These are phyloP conservation scores for Bauhinia variegata DNA, from an alignment of 306 rosid species.

Conservation along the genomic window DNA sequence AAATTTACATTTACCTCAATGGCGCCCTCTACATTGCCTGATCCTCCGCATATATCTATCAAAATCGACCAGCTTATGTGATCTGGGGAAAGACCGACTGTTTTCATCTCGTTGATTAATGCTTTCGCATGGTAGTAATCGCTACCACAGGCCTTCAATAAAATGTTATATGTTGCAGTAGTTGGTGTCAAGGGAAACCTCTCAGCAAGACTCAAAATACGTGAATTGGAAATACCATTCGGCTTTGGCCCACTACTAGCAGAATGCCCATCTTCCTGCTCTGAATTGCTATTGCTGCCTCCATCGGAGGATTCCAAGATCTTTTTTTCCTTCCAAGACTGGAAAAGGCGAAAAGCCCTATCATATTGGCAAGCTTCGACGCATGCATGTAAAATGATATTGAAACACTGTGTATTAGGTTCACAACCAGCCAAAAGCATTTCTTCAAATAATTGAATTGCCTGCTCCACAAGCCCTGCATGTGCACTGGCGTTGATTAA, in stretches of 20 bases:
- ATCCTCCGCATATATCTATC: conserved; percentile 73
- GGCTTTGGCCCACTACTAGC: conserved; percentile 40
- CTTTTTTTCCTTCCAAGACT: conserved; percentile 69
- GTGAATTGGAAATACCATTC: conserved; percentile 48
- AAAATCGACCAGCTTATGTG: conserved; percentile 89
- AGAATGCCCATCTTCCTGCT: conserved; percentile 26
- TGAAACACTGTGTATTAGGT: conserved; percentile 90
- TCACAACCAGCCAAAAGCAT: conserved; percentile 82
- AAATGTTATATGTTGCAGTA: conserved; percentile 74
- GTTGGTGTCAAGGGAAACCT: conserved; percentile 78
- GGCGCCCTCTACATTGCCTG: conserved; percentile 69
- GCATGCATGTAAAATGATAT: conserved; percentile 89
- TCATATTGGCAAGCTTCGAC: conserved; percentile 94
- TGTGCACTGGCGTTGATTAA: conserved; percentile 93
- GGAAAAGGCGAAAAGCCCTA: conserved; percentile 87
- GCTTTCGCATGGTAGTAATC: conserved; percentile 83
- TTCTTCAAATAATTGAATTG: conserved; percentile 87
- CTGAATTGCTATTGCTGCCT: conserved; percentile 41
- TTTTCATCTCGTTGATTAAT: conserved; percentile 79
- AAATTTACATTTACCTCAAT: conserved; percentile 62
- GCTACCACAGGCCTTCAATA: conserved; percentile 95
- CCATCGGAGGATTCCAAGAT: conserved; percentile 44
- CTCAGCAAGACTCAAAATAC: conserved; percentile 52
- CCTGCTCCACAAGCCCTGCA: conserved; percentile 86
- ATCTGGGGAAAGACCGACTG: conserved; percentile 75